Conservation (phyloP, 2,329 filamentous ascomycete genomes). For the Tetracladium maxilliforme region DNA sequence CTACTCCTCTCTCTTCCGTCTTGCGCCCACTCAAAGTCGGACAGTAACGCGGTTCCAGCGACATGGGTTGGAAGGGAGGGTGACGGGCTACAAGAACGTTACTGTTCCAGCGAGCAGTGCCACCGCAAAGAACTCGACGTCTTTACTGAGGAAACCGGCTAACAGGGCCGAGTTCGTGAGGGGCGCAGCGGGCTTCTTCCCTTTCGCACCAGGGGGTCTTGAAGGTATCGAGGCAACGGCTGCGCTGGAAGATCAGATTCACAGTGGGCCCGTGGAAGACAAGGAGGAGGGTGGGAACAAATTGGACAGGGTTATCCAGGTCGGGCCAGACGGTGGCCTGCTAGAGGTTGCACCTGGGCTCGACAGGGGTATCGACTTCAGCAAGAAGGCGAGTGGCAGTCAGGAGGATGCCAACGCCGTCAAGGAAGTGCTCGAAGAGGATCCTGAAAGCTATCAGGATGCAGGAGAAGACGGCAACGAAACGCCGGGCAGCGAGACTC, state of each 20-base stretch:
- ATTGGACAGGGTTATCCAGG: slow-evolving; percentile 76
- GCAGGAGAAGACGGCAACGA: slow-evolving; percentile 14
- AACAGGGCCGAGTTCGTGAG: slow-evolving; percentile 81
- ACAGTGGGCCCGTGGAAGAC: slow-evolving; percentile 27
- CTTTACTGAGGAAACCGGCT: slow-evolving; percentile 72
- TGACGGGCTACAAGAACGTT: slow-evolving; percentile 88
- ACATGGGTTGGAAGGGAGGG: slow-evolving; percentile 80
- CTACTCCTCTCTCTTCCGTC: slow-evolving; percentile 69
- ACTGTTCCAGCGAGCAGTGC: slow-evolving; percentile 80
- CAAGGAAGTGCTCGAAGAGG: slow-evolving; percentile 44
- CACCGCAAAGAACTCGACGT: slow-evolving; percentile 91
- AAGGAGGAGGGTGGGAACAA: slow-evolving; percentile 29
- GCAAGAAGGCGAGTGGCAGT: slow-evolving; percentile 37
- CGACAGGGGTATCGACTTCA: slow-evolving; percentile 60
- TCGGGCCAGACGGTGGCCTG: slow-evolving; percentile 62
- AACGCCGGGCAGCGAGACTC: slow-evolving; percentile 8
- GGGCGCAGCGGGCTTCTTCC: slow-evolving; percentile 85
- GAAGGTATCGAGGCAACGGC: slow-evolving; percentile 78
- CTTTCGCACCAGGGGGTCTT: slow-evolving; percentile 81
- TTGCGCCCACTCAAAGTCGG: slow-evolving; percentile 82
- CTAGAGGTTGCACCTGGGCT: slow-evolving; percentile 76
- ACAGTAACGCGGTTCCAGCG: slow-evolving; percentile 89
- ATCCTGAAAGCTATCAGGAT: slow-evolving; percentile 15
- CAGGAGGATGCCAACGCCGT: slow-evolving; percentile 54
- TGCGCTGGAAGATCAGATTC: slow-evolving; percentile 64